Evolutionary conservation across 495 filamentous ascomycete genomes (phyloP), one percentile per base, ranked within the genome.

Genomic region (Usnea hakonensis): DNA sequence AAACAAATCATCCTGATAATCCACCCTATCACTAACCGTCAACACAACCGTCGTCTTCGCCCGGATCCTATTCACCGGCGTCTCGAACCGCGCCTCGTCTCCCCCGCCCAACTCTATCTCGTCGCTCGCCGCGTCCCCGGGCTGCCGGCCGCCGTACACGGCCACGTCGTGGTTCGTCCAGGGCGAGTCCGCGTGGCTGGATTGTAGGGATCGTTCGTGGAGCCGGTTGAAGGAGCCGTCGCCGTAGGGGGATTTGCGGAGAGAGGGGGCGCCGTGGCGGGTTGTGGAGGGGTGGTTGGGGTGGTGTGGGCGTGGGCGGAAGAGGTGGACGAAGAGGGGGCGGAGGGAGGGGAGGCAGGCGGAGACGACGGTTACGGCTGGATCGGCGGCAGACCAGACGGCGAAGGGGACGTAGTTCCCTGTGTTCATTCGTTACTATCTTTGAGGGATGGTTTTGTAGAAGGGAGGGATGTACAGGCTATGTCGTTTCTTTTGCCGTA

Each of bases 341-440:
- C 67, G 67, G 6, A 69, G 41, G 41, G 65, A 64, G 14, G 65
- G 67, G n/a, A 69, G 61, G 46, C 67, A 65, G 21, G 67, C 61
- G 57, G 44, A 60, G 26, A 69, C 61, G 38, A 68, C 65, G 48
- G 60, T 61, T 7, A 68, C 54, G 14, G 65, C 58, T 14, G 66
- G 55, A n/a, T 68, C 66, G 35, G 62, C 64, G 19, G 66, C 48
- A 26, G 65, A 61, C 67, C 67, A 69, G 55, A 68, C 61, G 63
- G 78, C 63, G 19, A 60, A 37, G 50, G 55, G 46, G 28, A 61
- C 63, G 59, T 68, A 68, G 26, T 59, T 62, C 66, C 65, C 60
- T 62, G 33, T 10, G 30, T 28, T 3, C 14, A 17, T 5, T 1
- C 17, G 26, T 50, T 7, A 30, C 13, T 50, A 14, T 16, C 30